Evolutionary conservation across 2,329 filamentous ascomycete species (phyloP), one percentile per base, ranked within the genome.

Genomic region (Ophiostoma angusticollis): DNA sequence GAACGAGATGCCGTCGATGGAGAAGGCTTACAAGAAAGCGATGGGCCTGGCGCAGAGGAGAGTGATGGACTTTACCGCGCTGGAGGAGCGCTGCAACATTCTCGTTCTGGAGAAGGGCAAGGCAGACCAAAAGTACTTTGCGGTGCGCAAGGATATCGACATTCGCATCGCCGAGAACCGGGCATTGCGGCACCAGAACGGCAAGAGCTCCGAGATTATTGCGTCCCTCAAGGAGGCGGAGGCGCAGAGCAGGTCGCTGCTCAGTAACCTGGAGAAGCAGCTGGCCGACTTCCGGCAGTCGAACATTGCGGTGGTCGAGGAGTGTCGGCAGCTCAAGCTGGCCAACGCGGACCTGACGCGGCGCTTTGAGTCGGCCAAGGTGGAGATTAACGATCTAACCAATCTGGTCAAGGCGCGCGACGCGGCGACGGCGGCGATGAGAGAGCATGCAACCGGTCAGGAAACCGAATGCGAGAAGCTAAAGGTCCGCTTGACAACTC

Each of bases 71-170:
- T 76, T 83, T 37, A 65, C 69, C 6, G 67, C 71, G 4, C 64
- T 85, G 54, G 87, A 96, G 60, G 86, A 94, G 41, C 82, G 80
- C 45, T 67, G 89, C 27, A 64, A 74, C 14, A 67, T 82, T 18
- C 63, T 93, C 16, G 75, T 74, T 29, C 84, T 85, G 0, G 86
- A 98, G 60, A 98, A 98, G 64, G 78, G 80, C 47, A 96, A 95
- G 59, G 89, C 89, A 1, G 91, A 98, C 53, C 89, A 96, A 54
- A 96, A 96, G 60, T 98, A 93, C 56, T 96, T 96, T 58, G 84
- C 84, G 1, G 85, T 87, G 8, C 86, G 93, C 68, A 95, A 94
- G 56, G 81, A 87, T 49, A 93, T 89, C 54, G 89, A 96, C 53
- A 79, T 82, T 31, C 73, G 85, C 36, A 80, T 86, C 42, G 70